phyloP scores from a whole-genome alignment of 495 filamentous ascomycete genomes.

The Tuber borchii region DNA sequence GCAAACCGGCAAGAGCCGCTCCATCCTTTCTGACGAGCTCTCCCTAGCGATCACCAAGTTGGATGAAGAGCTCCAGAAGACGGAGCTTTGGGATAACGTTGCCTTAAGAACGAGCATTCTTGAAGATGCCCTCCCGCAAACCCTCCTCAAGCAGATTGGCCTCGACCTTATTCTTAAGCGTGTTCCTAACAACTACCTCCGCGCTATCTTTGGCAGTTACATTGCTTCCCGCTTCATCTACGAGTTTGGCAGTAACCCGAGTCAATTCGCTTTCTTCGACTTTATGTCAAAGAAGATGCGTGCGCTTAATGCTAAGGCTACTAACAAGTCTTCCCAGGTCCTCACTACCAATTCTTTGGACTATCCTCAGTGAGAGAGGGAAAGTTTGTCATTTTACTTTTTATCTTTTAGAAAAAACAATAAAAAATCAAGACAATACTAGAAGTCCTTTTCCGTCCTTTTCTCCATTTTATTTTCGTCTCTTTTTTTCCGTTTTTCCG shows the following conservation, averaged over 20 bases:
- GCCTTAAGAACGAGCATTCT: constrained; percentile 70
- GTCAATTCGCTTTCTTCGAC: constrained; percentile 96
- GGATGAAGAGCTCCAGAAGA: constrained; percentile 89
- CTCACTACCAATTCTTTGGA: neutral
- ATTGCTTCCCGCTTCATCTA: constrained; percentile 94
- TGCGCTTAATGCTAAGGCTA: constrained; percentile 12
- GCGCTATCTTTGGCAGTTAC: constrained; percentile 92
- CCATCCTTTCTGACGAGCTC: constrained; percentile 79
- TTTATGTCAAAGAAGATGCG: constrained; percentile 49
- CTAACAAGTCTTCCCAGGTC: neutral
- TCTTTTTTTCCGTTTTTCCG: neutral
- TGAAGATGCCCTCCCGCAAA: constrained; percentile 73
- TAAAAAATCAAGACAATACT: neutral
- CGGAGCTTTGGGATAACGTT: constrained; percentile 82
- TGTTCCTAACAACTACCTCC: constrained; percentile 86
- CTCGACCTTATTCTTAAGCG: constrained; percentile 77
- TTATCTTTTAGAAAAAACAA: neutral
- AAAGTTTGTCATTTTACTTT: neutral
- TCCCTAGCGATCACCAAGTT: constrained; percentile 86
- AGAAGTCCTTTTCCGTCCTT: neutral
- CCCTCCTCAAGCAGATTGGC: constrained; percentile 82
- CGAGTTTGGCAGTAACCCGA: constrained; percentile 81
- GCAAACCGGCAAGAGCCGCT: constrained; percentile 67
- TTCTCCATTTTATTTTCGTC: neutral
- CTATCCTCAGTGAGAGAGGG: neutral